phyloP scores from a whole-genome alignment of 345 rosid species.

The Dipteronia sinensis region DNA sequence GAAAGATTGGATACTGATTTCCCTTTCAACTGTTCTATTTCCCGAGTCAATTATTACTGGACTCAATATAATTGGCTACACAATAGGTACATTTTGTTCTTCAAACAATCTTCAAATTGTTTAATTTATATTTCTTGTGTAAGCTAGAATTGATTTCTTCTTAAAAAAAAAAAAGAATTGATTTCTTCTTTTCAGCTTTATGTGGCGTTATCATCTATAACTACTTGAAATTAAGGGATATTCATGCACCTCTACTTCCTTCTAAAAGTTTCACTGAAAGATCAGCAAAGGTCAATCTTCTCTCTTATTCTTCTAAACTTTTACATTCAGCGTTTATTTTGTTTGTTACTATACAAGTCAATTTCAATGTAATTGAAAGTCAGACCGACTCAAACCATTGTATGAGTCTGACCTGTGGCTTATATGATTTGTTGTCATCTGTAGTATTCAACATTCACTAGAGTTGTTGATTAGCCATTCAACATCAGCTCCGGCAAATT shows the following conservation, averaged over 20 bases:
- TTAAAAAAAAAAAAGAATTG: no score
- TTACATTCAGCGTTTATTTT: not conserved
- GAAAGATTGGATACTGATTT: slow-evolving; percentile 6
- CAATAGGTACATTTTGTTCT: not conserved
- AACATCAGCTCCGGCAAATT: not conserved
- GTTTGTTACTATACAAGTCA: not conserved
- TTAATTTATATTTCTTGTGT: not conserved
- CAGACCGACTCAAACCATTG: not conserved
- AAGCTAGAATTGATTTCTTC: not conserved
- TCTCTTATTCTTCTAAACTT: not conserved
- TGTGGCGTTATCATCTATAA: not conserved
- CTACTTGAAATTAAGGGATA: not conserved
- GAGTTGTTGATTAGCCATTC: not conserved
- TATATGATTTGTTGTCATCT: not conserved
- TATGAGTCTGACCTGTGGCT: not conserved
- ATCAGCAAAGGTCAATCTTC: slow-evolving; percentile 3
- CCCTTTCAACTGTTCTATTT: not conserved
- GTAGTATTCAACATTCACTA: not conserved
- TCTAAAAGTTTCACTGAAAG: not conserved
- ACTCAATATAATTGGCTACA: slow-evolving; percentile 6
- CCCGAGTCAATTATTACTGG: not conserved
- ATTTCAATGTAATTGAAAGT: not conserved
- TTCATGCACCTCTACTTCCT: not conserved
- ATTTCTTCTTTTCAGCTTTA: slow-evolving; percentile 1
- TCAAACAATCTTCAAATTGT: not conserved